A percentile compares a stretch with the other conserved stretches of the same genome.
Conservation (phyloP, 345 rosid genomes). For the Linum lewisii region DNA sequence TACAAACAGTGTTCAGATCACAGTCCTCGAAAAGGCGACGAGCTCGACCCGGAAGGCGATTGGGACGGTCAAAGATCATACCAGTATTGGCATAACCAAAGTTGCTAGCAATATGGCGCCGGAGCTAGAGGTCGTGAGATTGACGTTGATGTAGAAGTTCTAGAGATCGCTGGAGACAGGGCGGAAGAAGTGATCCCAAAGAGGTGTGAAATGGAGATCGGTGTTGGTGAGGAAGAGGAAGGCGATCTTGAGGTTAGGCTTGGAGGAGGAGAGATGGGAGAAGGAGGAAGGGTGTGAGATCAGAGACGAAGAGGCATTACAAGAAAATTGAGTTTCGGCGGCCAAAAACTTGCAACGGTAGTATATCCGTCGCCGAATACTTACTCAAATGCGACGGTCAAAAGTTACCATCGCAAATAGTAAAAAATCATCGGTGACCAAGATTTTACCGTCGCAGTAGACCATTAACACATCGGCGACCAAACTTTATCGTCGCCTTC, state of each 20-base stretch:
- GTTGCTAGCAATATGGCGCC: conserved; percentile 91
- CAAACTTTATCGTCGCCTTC: too few relatives aligned
- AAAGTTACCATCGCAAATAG: too few relatives aligned
- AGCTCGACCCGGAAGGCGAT: conserved; percentile 89
- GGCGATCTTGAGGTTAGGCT: conserved; percentile 59
- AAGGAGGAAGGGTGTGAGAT: conserved; percentile 25
- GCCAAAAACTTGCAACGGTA: too few relatives aligned
- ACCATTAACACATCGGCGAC: too few relatives aligned
- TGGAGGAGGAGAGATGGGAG: conserved; percentile 54
- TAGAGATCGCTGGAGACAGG: conserved; percentile 27
- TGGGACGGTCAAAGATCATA: conserved; percentile 93
- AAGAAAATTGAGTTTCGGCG: too few relatives aligned
- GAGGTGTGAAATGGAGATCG: conserved; percentile 71
- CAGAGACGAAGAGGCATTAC: conserved; percentile 20
- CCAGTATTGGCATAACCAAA: conserved; percentile 85
- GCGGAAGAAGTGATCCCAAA: conserved; percentile 68
- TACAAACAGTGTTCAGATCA: too few relatives aligned
- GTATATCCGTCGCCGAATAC: too few relatives aligned
- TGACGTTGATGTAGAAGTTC: conserved; percentile 84
- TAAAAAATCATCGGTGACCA: too few relatives aligned
- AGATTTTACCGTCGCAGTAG: too few relatives aligned
- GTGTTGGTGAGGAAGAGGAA: conserved; percentile 90
- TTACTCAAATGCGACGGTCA: too few relatives aligned
- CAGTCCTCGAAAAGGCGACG: conserved; percentile 71
- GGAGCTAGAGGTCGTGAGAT: conserved; percentile 66